Base-by-base conservation (phyloP, 768 basidiomycete species). In the Gymnopilus dilepis region DNA sequence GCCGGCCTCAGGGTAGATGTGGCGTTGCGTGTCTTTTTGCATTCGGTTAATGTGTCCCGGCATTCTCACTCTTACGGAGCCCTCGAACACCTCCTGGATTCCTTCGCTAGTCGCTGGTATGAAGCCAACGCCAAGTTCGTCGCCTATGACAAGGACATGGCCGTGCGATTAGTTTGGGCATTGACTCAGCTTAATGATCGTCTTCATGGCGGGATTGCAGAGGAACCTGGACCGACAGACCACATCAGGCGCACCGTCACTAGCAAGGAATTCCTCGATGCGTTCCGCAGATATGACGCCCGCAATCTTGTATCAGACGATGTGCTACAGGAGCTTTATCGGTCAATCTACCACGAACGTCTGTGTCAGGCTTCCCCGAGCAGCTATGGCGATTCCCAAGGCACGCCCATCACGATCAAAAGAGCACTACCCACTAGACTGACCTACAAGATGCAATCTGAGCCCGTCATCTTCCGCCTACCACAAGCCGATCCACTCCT, bases 131-230 rank as follows among this genome's bases (percentile, higher is more conserved):
- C 87, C 6, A 80, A 83, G 50, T 82, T 85, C 24, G 87, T 94
- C 24, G 84, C 90, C 2, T 96, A 89, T 69, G 91, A 94, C 77
- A 90, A 86, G 74, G 92, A 94, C 69, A 80, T 93, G 63, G 89
- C 92, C 13, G 78, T 84, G 65, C 86, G 86, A 50, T 86, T 97
- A 47, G 89, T 92, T 37, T 84, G 89, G 56, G 88, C 93, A 4
- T 85, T 95, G 63, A 86, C 91, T 52, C 92, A 95, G 70, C 83
- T 99, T 58, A 97, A 97, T 71, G 94, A 96, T 48, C 85, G 90
- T 21, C 76, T 98, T 50, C 92, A 98, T 67, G 89, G 86, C 7
- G 83, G 81, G n/a, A 84, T 92, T 61, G 80, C 87, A 13, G 81
- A 85, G 60, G 84, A 86, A 54, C 79, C 85, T 45, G 86, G 90